A percentile compares a stretch with the other conserved stretches of the same genome.
phyloP scores from a whole-genome alignment of 768 basidiomycete genomes.

The Mycena maculata region DNA sequence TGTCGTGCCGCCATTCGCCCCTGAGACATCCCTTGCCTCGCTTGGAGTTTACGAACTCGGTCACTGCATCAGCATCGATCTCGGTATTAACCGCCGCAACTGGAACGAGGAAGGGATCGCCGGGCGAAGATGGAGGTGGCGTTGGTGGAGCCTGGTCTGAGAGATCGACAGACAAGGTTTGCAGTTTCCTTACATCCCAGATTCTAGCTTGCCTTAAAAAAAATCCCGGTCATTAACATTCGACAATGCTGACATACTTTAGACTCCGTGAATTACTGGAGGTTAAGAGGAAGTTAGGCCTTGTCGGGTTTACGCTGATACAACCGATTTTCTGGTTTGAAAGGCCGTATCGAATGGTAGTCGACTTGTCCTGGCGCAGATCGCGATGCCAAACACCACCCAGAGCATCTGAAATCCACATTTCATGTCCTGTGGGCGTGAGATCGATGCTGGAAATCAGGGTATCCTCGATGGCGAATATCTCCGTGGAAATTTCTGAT shows the following conservation, averaged over 20 bases:
- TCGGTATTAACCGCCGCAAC: slow-evolving; percentile 38
- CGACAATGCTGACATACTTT: slow-evolving; percentile 64
- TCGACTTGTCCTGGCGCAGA: slow-evolving; percentile 69
- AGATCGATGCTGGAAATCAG: slow-evolving; percentile 82
- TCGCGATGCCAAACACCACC: slow-evolving; percentile 85
- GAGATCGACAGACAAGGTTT: slow-evolving; percentile 52
- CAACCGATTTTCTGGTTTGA: slow-evolving; percentile 83
- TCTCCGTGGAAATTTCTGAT: slow-evolving; percentile 75
- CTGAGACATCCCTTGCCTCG: slow-evolving; percentile 67
- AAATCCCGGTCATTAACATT: background rate
- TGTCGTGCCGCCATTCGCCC: slow-evolving; percentile 75
- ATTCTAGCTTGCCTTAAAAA: slow-evolving; percentile 61
- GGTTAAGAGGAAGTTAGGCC: slow-evolving; percentile 74
- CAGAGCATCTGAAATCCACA: slow-evolving; percentile 84
- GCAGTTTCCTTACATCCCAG: slow-evolving; percentile 83
- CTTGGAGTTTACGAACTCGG: slow-evolving; percentile 62
- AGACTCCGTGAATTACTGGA: slow-evolving; percentile 80
- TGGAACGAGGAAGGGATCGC: slow-evolving; percentile 29
- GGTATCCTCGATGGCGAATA: slow-evolving; percentile 69
- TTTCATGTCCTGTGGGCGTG: slow-evolving; percentile 73
- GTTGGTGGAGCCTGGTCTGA: slow-evolving; percentile 42
- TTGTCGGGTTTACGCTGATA: slow-evolving; percentile 81
- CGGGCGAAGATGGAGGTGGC: slow-evolving; percentile 44
- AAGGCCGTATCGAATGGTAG: slow-evolving; percentile 70
- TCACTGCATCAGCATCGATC: slow-evolving; percentile 57